Base-by-base conservation (phyloP, 192 early-diverging fungal genomes). In the Gaertneriomyces sp. region DNA sequence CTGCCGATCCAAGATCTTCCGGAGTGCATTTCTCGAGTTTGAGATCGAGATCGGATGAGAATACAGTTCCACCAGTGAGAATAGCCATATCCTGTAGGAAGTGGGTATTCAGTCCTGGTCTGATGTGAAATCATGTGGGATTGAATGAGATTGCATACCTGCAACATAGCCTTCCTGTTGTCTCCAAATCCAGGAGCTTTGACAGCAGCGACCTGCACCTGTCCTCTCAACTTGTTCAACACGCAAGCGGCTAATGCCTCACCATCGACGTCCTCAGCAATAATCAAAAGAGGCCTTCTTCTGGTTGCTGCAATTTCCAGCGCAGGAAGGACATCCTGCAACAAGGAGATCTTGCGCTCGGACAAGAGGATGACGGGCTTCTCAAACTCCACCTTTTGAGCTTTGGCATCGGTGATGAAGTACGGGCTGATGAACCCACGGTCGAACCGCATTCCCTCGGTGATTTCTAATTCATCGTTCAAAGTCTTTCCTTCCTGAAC, bases 161-260 rank as follows among this genome's bases (percentile, higher is more conserved):
- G 93, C 52, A 99, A 84, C 60, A 94, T 98, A 43, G 91, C 91
- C 87, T 99, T 99, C 79, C 98, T 91, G 90, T 99, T 98, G 79
- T 99, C 98, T 76, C 98, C 98, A 66, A 98, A 99, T 44, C 98
- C 98, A 44, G 98, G 98, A 6, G 98, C 95, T 89, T 99, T 99
- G 81, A 99, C 96, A 51, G 91, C 91, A 70, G 87, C 89, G 45
- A 99, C 94, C 78, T 92, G 90, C 68, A 99, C 78, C 79, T 98
- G 95, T 40, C 96, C 98, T 61, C 98, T 90, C 72, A 99, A 89
- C 88, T 98, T 99, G 91, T 99, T 99, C 53, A 99, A 83, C 68
- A 99, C 96, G 80, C 96, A 98, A 41, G 98, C 96, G 60, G 98
- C 98, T 60, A 99, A 87, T 46, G 98, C 98, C 79, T 99, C 98